These are phyloP conservation scores for Lasiodiplodia sp. DNA, from an alignment of 2,329 filamentous ascomycete species.

Conservation along the genomic window DNA sequence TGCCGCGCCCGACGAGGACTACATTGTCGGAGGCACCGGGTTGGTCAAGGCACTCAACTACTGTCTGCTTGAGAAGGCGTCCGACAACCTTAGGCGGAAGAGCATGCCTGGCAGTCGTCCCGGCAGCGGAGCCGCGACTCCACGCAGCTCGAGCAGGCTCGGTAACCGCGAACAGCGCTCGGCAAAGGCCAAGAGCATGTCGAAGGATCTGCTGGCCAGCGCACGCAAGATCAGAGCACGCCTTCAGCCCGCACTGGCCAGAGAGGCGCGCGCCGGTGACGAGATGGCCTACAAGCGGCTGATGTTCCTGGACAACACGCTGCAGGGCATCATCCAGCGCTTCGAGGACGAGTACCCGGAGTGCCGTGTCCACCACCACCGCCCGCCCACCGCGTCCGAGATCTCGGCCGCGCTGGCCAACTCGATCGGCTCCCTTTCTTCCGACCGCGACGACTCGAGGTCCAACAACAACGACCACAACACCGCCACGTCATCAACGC, in stretches of 20 bases:
- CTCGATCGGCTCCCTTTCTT: conserved; percentile 42
- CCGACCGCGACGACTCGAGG: conserved; percentile 42
- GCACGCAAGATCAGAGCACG: conserved; percentile 87
- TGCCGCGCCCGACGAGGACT: conserved; percentile 85
- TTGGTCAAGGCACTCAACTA: conserved; percentile 94
- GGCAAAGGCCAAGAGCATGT: conserved; percentile 88
- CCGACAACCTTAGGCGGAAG: conserved; percentile 52
- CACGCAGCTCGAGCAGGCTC: conserved; percentile 47
- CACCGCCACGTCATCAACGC: neutral
- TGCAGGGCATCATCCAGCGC: conserved; percentile 89
- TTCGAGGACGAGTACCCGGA: conserved; percentile 98
- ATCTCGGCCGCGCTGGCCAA: conserved; percentile 39
- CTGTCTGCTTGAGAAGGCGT: conserved; percentile 82
- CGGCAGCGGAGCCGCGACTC: conserved; percentile 62
- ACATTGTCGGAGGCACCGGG: conserved; percentile 93
- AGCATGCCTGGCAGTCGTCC: conserved; percentile 38
- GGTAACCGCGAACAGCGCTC: conserved; percentile 37
- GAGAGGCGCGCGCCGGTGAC: conserved; percentile 74
- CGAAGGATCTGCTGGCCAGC: conserved; percentile 84
- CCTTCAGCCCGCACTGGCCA: conserved; percentile 81
- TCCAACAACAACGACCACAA: conserved; percentile 34
- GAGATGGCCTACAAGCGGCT: conserved; percentile 81
- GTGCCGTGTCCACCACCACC: conserved; percentile 63
- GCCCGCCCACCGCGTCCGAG: conserved; percentile 32
- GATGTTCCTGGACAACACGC: conserved; percentile 84